Conservation (phyloP, 73 alveolate species). For the Paramecium caudatum region DNA sequence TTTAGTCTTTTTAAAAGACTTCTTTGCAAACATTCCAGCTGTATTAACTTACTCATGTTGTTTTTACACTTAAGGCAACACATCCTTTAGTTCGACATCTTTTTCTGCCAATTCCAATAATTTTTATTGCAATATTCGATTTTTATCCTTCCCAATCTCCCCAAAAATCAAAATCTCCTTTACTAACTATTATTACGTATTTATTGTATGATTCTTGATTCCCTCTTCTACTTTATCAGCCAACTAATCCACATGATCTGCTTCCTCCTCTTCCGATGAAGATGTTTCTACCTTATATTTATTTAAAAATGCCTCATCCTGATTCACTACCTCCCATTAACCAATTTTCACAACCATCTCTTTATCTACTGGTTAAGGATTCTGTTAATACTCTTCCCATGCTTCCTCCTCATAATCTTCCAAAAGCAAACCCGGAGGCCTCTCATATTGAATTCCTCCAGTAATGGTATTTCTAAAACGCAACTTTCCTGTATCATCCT, state of each 20-base stretch:
- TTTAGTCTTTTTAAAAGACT: conserved; percentile 14
- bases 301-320: conserved; percentile 47
- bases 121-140: conserved; percentile 23
- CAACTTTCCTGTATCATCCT: conserved; percentile 53
- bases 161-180: conserved; percentile 27
- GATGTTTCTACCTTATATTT: conserved; percentile 37
- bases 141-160: conserved; percentile 16
- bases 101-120: conserved; percentile 8
- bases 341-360: conserved; percentile 49
- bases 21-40: no score
- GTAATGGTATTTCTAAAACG: conserved; percentile 60
- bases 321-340: conserved; percentile 56
- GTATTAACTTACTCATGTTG: not conserved
- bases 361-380: conserved; percentile 14
- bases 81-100: conserved; percentile 28
- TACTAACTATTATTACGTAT: not conserved
- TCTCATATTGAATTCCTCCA: conserved; percentile 16
- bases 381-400: conserved; percentile 34
- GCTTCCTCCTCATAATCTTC: conserved; percentile 71
- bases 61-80: not conserved
- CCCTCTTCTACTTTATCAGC: not conserved
- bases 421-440: conserved; percentile 44
- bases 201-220: not conserved
- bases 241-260: conserved; percentile 36
- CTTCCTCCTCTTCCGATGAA: conserved; percentile 13